Evolutionary conservation across 495 filamentous ascomycete genomes (phyloP), one percentile per base, ranked within the genome.

Genomic region (Penicillium soppii): DNA sequence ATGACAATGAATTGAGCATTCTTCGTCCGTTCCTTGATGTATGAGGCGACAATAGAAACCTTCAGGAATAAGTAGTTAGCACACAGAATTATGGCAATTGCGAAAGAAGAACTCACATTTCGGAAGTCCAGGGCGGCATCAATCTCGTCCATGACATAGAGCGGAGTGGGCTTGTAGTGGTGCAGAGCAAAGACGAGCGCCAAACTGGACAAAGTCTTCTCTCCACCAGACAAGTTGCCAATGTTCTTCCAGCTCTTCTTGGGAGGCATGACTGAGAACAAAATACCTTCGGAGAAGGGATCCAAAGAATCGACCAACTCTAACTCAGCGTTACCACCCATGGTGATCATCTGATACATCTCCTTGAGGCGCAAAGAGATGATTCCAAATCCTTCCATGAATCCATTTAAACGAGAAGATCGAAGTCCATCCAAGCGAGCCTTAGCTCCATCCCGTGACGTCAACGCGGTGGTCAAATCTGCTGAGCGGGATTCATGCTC

Each of bases 231-330:
- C 54, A 98, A 65, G 63, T 98, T 98, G 50, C 85, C 85, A 45
- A 98, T 98, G 63, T 98, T 98, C 81, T 97, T 97, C 94, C 94
- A 98, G 58, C 84, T 90, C 82, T 98, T 98, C 83, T 98, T 98
- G 26, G 94, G 94, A 30, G 94, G 94, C 94, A 98, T 98, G 46
- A 98, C 94, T 43, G 84, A 89, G 70, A 98, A 98, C 29, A 97
- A 69, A 49, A 98, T 97, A 6, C 94, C 94, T 64, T 98, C 94
- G 5, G 89, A 90, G 76, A 98, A 98, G 4, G 94, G 94, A 69
- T 98, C 94, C 4, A 98, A 75, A 1, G 84, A 90, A 69, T 98
- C 94, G 17, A 98, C 94, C 22, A 98, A 83, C 66, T 98, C 94
- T 12, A 98, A 78, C 75, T 97, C 95, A 7, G 94, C 94, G 61